Base-by-base conservation (phyloP, 2,329 filamentous ascomycete genomes). In the Rhinocladiella similis region DNA sequence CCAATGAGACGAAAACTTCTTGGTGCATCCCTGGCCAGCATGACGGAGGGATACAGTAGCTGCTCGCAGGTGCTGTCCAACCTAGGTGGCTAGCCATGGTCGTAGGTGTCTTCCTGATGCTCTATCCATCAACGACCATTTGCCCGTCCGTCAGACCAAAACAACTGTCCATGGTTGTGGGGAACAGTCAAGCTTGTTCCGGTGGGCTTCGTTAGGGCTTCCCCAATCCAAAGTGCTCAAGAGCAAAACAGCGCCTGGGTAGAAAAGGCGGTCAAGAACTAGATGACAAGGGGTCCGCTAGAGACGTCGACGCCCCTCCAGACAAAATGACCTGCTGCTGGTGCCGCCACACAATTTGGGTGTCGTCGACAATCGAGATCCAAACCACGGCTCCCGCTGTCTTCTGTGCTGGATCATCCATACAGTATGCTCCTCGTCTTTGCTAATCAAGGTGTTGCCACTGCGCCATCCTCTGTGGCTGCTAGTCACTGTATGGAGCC, bases 231-330 rank as follows among this genome's bases (percentile, higher is more conserved):
- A 20, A 19, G 19, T 36, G 43, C 19, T 49, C 46, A 47, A 43
- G 35, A 20, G 18, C 45, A 16, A 38, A 47, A 50, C 33, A 43
- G 29, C 29, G 29, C 10, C 29, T 33, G 29, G 29, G 29, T 10
- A 7, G 29, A 60, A 57, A 60, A 47, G 57, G 57, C 57, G 57
- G 57, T 60, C 57, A 60, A 53, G 53, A 50, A 10, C 33, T 19
- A 27, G 53, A 33, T 18, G 42, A 50, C 38, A 45, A 55, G 41
- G 53, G 53, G 39, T 38, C 53, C 53, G 53, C 47, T 55, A 39
- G 27, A 18, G 50, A 39, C 33, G 18, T 18, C 16, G 22, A 53
- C 42, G 27, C 39, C 50, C 20, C n/a, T 52, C 18, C 18, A 54
- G 29, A 25, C 43, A 22, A 46, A 46, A 20, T n/a, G 22, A 20